Percentiles rank a stretch among this genome's conserved stretches.
These are phyloP conservation scores for Tilletia walkeri DNA, from an alignment of 1,284 basidiomycete species.

Conservation along the genomic window DNA sequence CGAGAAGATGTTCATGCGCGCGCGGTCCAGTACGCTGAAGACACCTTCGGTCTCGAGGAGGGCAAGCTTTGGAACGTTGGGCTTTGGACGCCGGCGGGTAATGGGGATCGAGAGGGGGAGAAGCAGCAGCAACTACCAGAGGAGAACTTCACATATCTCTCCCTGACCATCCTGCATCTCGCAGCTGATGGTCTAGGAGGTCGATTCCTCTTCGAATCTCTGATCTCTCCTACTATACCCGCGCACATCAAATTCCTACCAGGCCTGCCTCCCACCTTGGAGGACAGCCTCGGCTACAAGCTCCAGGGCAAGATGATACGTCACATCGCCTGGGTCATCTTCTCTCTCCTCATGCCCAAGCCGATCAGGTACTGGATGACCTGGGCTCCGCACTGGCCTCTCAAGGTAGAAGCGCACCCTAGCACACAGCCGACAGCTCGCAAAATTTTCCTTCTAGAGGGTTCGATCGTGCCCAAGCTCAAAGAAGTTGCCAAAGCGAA, in stretches of 20 bases:
- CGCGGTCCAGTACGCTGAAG: background rate
- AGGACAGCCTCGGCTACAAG: background rate
- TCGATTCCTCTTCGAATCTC: conserved; percentile 14
- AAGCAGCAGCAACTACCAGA: background rate
- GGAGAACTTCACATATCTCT: background rate
- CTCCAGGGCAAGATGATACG: conserved; percentile 7
- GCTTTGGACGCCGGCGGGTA: background rate
- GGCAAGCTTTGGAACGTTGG: conserved; percentile 5
- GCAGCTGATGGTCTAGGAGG: background rate
- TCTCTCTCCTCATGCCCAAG: background rate
- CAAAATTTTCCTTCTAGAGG: background rate
- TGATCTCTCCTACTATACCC: background rate
- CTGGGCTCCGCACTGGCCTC: conserved; percentile 9
- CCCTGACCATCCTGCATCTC: conserved; percentile 8
- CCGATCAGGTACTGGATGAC: conserved; percentile 5
- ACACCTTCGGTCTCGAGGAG: background rate
- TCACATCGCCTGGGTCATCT: background rate
- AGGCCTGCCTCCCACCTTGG: conserved; percentile 3
- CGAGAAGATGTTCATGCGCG: background rate
- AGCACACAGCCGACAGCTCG: background rate
- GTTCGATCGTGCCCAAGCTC: conserved; percentile 1
- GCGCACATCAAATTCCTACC: background rate
- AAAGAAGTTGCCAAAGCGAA: conserved; percentile 2
- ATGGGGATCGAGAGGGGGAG: background rate
- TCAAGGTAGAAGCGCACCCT: background rate